Evolutionary conservation across 1,139 yeast species (phyloP), one percentile per base, ranked within the genome.

Genomic region (Yamadazyma oceani): DNA sequence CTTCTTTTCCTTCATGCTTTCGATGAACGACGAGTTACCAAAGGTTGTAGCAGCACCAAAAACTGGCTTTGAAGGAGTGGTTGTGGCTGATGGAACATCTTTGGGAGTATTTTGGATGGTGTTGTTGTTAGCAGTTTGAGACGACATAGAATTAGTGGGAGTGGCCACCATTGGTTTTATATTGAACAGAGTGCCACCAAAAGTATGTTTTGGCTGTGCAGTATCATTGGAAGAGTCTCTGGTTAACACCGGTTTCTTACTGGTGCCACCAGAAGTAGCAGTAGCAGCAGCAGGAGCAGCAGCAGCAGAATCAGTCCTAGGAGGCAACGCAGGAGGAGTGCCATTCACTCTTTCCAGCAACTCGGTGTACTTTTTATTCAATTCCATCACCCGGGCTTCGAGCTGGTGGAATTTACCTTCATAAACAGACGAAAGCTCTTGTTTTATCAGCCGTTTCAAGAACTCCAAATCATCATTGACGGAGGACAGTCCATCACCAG

Each of bases 1-100:
- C 39, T 62, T 64, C 30, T 49, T 55, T 22, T 44, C 52, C 36
- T 58, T 59, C 38, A 55, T 34, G 17, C 44, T 51, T n/a, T 53
- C 56, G 21, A 48, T 35, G 2, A 52, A 39, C 4, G 54, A 40
- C 5, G 64, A 55, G 14, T 71, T 78, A n/a, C 83, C 83, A 60
- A 83, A 82, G 1, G 80, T 54, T 2, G 75, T 69, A n/a, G 76
- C 60, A 6, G 79, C 59, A 4, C 76, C 76, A 54, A 70, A 70
- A 1, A 63, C 69, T 2, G 69, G 70, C 38, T 54, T 57, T 4
- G 33, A 13, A n/a, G 43, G 36, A 1, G 43, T 31, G 6, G 5
- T 10, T 7, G n/a, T 5, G 10, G 30, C 11, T 4, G 30, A 3
- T 10, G 48, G 38, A 17, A 46, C 35, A 15, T 29, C 34, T 19